Evolutionary conservation across 352 stramenopile species (phyloP), one percentile per base, ranked within the genome.

Genomic region (Globisporangium echinulatum): DNA sequence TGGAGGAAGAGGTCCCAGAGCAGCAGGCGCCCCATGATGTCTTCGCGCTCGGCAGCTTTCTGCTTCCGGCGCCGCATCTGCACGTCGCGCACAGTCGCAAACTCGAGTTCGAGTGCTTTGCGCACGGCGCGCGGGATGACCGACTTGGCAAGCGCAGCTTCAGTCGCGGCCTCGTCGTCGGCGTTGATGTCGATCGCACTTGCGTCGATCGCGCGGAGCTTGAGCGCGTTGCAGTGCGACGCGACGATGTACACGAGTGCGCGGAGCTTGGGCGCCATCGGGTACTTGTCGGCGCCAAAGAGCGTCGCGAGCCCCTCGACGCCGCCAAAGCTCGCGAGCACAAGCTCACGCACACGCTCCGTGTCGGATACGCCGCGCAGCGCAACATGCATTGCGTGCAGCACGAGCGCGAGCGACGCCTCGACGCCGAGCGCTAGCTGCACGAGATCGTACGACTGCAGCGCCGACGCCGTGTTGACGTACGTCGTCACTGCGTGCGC

Each of bases 1-100:
- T 91, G 85, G 5, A 93, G 56, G 56, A 92, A 95, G 17, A 93
- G 17, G 64, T 95, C 85, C 82, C 85, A 95, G 5, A 90, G 70
- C 36, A 95, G 58, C 49, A 95, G 42, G 14, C 76, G 75, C 0
- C 63, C 72, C 25, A 81, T 67, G 7, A 88, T 67, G 44, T 86
- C 77, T 39, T 89, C 75, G 0, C 70, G 69, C 58, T 85, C 72
- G 15, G 75, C 69, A 13, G 71, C 58, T 55, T 85, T 76, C 65
- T 82, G 76, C 43, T 81, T 81, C 15, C 74, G 64, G 53, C 69
- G 74, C 15, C 67, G 69, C 66, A 85, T 82, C 9, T 66, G 66
- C n/a, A 78, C 72, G 7, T 60, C 68, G n/a, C 64, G 66, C 4
- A 49, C 48, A 9, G 58, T 68, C 33, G 66, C 58, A 54, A 88